Evolutionary conservation across 768 basidiomycete genomes (phyloP).

Genomic region (Asterophora lycoperdoides): DNA sequence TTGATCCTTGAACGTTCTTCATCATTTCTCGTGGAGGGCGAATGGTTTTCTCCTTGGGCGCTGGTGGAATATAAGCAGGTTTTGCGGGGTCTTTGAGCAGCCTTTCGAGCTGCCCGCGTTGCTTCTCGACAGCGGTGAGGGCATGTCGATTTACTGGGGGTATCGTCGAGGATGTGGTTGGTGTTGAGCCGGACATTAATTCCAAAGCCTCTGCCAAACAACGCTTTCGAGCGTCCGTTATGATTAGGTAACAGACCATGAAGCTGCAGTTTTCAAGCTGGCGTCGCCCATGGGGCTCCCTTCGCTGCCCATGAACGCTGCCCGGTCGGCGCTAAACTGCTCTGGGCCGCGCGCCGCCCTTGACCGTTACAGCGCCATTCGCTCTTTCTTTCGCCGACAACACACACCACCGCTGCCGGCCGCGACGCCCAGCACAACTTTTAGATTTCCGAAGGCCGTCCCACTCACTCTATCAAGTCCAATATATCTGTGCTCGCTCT

Average conservation of each 20-base stretch:
- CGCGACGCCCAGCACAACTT: neutral
- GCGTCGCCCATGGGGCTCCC: conserved; percentile 7
- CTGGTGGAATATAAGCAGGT: conserved; percentile 71
- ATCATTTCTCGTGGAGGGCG: conserved; percentile 91
- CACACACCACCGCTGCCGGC: conserved; percentile 1
- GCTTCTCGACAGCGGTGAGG: conserved; percentile 48
- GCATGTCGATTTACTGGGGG: conserved; percentile 44
- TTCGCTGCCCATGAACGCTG: conserved; percentile 3
- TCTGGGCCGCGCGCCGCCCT: conserved; percentile 23
- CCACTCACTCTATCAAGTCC: neutral
- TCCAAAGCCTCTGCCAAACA: neutral
- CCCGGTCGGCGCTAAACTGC: conserved; percentile 8
- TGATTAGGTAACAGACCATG: no score
- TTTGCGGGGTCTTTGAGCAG: conserved; percentile 89
- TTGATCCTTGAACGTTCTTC: conserved; percentile 98
- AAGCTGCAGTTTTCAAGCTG: neutral
- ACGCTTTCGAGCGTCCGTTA: no score
- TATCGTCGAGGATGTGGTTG: conserved; percentile 22
- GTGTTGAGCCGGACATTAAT: conserved; percentile 10
- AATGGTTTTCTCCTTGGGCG: conserved; percentile 78
- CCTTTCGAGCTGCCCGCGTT: conserved; percentile 69
- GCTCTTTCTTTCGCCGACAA: conserved; percentile 50
- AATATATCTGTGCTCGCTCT: neutral
- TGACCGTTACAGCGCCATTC: conserved; percentile 57
- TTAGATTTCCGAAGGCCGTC: no score